Evolutionary conservation across 371 early-diverging fungal species (phyloP).

Genomic region (Chytridium lagenaria): DNA sequence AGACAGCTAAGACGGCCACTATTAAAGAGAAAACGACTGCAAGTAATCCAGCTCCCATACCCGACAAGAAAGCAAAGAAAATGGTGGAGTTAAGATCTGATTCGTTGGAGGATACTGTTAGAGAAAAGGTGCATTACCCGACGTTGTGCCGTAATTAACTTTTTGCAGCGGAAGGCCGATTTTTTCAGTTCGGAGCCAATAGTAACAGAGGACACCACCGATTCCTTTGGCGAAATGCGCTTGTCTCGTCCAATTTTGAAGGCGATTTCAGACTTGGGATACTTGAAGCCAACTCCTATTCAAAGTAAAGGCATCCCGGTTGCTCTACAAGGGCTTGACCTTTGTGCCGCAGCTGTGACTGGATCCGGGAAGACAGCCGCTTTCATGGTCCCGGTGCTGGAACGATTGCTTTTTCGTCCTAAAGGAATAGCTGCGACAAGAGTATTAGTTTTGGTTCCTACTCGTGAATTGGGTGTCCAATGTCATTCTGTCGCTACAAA

Average conservation of each 20-base stretch:
- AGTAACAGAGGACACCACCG: slow-evolving; percentile 15
- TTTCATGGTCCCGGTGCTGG: slow-evolving; percentile 97
- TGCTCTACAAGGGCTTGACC: slow-evolving; percentile 96
- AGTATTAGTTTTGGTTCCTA: slow-evolving; percentile 98
- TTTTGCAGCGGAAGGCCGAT: slow-evolving; percentile 49
- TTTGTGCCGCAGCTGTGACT: slow-evolving; percentile 99
- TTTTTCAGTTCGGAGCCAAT: slow-evolving; percentile 49
- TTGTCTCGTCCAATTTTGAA: slow-evolving; percentile 95
- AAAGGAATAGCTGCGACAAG: slow-evolving; percentile 80
- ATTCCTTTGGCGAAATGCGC: slow-evolving; percentile 86
- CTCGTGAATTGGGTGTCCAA: slow-evolving; percentile 98
- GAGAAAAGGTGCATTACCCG: slow-evolving; percentile 12
- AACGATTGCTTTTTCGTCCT: slow-evolving; percentile 91
- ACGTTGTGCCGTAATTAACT: not conserved
- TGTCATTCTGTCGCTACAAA: slow-evolving; percentile 91
- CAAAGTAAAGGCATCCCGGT: slow-evolving; percentile 97
- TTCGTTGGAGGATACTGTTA: slow-evolving; percentile 7
- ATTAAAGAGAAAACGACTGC: not conserved
- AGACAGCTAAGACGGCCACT: slow-evolving; percentile 36
- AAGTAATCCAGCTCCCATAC: too few relatives aligned
- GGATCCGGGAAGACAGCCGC: slow-evolving; percentile 99
- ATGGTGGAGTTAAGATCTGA: slow-evolving; percentile 39
- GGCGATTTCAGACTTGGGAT: slow-evolving; percentile 88
- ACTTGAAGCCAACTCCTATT: slow-evolving; percentile 94
- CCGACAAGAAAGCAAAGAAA: slow-evolving; percentile 20